Evolutionary conservation across 176 grass and related monocot species (phyloP).

Genomic region (Carex kokanica): DNA sequence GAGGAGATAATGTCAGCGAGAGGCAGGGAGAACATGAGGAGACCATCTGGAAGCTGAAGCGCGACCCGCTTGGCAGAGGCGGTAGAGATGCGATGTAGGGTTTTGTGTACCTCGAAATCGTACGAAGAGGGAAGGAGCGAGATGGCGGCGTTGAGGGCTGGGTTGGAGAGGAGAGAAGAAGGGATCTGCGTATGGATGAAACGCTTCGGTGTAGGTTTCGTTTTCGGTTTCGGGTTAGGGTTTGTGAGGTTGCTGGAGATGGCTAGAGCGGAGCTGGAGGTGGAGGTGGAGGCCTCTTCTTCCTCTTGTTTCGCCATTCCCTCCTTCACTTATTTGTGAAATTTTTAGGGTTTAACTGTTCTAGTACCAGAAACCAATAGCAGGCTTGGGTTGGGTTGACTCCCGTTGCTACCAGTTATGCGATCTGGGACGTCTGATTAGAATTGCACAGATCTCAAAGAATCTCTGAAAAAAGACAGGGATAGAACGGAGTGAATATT

Average conservation of each 20-base stretch:
- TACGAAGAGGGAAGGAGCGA: slow-evolving; percentile 65
- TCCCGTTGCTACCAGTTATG: background rate
- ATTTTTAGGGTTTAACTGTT: background rate
- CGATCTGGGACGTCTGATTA: background rate
- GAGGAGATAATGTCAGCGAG: slow-evolving; percentile 69
- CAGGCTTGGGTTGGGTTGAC: background rate
- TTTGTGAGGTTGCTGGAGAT: background rate
- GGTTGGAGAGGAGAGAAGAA: slow-evolving; percentile 61
- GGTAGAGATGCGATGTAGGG: slow-evolving; percentile 68
- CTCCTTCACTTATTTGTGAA: background rate
- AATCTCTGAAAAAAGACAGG: background rate
- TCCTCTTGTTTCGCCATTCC: slow-evolving; percentile 8
- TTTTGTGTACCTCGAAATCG: slow-evolving; percentile 91
- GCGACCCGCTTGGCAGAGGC: slow-evolving; percentile 51
- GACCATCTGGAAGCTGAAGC: slow-evolving; percentile 86
- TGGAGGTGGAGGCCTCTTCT: slow-evolving; percentile 27
- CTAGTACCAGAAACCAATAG: background rate
- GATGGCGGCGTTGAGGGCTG: slow-evolving; percentile 54
- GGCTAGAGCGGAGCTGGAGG: slow-evolving; percentile 15
- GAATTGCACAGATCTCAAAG: background rate
- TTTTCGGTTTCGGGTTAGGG: slow-evolving; percentile 33
- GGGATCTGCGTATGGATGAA: slow-evolving; percentile 87
- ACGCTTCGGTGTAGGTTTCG: slow-evolving; percentile 49
- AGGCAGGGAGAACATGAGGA: slow-evolving; percentile 86
- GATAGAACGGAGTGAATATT: too few species aligned